phyloP scores from a whole-genome alignment of 2,329 filamentous ascomycete genomes.

The Hortaea werneckii region DNA sequence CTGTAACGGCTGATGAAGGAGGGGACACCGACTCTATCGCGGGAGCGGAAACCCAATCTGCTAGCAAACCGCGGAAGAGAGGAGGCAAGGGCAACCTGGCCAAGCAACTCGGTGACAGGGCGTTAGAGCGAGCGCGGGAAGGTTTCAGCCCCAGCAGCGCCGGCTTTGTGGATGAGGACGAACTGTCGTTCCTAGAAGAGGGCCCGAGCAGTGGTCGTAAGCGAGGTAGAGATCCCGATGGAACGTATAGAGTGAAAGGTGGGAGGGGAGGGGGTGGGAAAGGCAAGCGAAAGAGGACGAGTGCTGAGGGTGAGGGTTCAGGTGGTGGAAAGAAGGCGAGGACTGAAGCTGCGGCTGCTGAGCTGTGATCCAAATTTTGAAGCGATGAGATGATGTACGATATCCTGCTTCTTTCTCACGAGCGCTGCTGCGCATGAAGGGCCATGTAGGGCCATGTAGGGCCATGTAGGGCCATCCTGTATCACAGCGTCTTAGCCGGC shows the following conservation, averaged over 20 bases:
- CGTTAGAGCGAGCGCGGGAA: conserved; percentile 19
- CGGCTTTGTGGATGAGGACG: conserved; percentile 26
- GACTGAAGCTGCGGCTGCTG: neutral
- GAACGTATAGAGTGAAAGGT: conserved; percentile 39
- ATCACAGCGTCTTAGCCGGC: too few relatives aligned
- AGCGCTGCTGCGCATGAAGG: too few relatives aligned
- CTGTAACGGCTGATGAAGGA: conserved; percentile 5
- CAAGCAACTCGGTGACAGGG: conserved; percentile 26
- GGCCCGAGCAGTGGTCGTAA: conserved; percentile 24
- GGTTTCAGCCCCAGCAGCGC: neutral
- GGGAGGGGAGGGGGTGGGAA: conserved; percentile 36
- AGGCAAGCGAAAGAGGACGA: conserved; percentile 23
- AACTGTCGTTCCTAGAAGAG: conserved; percentile 27
- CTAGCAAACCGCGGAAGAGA: conserved; percentile 40
- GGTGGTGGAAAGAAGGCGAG: conserved; percentile 22
- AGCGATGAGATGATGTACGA: too few relatives aligned
- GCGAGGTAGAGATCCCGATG: conserved; percentile 30
- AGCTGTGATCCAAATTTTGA: too few relatives aligned
- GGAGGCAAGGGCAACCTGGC: conserved; percentile 19
- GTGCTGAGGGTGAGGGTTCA: conserved; percentile 29
- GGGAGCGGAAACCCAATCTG: conserved; percentile 59
- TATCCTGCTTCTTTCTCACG: too few relatives aligned
- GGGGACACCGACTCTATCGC: conserved; percentile 61
- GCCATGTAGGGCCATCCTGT: too few relatives aligned
- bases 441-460: too few relatives aligned